These are phyloP conservation scores for Fagopyrum tataricum DNA, from an alignment of 148 eudicot genomes.

Conservation along the genomic window DNA sequence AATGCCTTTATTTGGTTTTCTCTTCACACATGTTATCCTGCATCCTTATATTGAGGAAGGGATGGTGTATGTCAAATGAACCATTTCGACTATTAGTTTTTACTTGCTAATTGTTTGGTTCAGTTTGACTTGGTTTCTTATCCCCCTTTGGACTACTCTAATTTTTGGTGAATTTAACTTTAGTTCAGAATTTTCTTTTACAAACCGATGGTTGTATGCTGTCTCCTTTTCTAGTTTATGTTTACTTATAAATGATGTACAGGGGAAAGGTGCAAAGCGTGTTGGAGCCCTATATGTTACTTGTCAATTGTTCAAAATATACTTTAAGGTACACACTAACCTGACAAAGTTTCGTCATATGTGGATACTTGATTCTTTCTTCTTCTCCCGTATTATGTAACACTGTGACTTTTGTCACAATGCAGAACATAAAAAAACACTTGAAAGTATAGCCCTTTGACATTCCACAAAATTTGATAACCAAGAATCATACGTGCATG, in stretches of 20 bases:
- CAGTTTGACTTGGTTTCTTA: not conserved
- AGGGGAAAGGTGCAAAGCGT: slow-evolving; percentile 98
- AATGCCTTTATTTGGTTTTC: not conserved
- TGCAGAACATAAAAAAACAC: not conserved
- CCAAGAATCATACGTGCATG: not conserved
- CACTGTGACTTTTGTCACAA: not conserved
- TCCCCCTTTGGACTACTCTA: not conserved
- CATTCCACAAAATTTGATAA: not conserved
- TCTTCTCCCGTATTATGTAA: slow-evolving; percentile 4
- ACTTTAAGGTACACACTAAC: slow-evolving; percentile 61
- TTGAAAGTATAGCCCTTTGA: not conserved
- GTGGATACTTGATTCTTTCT: not conserved
- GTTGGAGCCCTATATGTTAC: slow-evolving; percentile 95
- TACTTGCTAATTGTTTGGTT: not conserved
- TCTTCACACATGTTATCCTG: not conserved
- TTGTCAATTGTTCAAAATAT: slow-evolving; percentile 90
- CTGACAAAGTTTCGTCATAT: not conserved
- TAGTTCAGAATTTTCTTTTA: not conserved
- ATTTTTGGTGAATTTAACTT: not conserved
- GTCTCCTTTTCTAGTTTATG: not conserved
- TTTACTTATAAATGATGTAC: slow-evolving; percentile 17
- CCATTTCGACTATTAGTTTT: not conserved
- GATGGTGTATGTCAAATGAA: not conserved
- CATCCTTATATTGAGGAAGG: slow-evolving; percentile 2
- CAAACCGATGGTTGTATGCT: not conserved